Conservation (phyloP, 2,329 filamentous ascomycete species). For the Akanthomyces uredinophilus region DNA sequence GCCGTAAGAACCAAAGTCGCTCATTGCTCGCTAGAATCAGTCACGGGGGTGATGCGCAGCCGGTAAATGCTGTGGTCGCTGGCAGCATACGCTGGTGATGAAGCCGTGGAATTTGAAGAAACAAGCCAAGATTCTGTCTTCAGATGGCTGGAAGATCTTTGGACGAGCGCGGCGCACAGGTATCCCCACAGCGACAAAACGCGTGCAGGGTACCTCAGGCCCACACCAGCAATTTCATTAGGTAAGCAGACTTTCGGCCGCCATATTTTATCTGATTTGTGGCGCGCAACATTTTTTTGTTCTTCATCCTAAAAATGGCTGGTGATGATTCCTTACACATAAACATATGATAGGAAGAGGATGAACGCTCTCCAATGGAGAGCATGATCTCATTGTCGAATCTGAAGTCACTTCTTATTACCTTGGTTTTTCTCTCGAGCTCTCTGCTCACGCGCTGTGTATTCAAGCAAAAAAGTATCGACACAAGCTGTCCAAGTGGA, state of each 20-base stretch:
- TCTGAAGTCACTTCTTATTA: constrained; percentile 48
- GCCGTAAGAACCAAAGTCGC: constrained; percentile 65
- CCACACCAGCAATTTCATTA: constrained; percentile 15
- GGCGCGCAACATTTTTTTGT: constrained; percentile 22
- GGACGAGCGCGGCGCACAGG: neutral
- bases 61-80: neutral
- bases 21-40: constrained; percentile 43
- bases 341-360: constrained; percentile 64
- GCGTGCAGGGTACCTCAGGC: neutral
- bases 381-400: constrained; percentile 58
- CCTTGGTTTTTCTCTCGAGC: neutral
- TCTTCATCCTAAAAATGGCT: constrained; percentile 40
- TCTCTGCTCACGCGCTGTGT: neutral
- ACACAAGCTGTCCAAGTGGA: neutral
- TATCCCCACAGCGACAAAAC: constrained; percentile 4
- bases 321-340: constrained; percentile 54
- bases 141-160: constrained; percentile 4
- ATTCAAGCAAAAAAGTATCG: neutral
- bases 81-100: constrained; percentile 3
- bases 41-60: constrained; percentile 13
- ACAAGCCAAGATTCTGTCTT: neutral
- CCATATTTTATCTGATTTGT: constrained; percentile 20
- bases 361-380: constrained; percentile 50
- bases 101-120: neutral
- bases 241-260: constrained; percentile 20